These are phyloP conservation scores for Diplodia seriata DNA, from an alignment of 2,329 filamentous ascomycete species.

Conservation along the genomic window DNA sequence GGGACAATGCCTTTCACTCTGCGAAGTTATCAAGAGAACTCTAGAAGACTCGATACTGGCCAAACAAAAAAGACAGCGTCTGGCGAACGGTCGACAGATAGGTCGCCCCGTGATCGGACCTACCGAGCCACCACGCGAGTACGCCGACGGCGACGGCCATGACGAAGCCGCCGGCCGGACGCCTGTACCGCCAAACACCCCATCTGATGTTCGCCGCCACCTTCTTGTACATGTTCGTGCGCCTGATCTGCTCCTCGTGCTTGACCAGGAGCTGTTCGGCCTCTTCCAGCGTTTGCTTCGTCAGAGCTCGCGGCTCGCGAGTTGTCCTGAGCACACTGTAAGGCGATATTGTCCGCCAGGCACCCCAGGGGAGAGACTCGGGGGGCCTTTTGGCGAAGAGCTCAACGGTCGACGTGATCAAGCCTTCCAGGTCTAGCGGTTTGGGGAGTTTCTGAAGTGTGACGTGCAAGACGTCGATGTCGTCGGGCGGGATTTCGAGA, in stretches of 20 bases:
- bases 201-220: conserved; percentile 48
- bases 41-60: conserved; percentile 2
- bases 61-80: not conserved
- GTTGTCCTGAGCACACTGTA: conserved; percentile 88
- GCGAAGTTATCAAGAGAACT: not conserved
- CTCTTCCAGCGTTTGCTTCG: conserved; percentile 66
- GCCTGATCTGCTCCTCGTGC: conserved; percentile 75
- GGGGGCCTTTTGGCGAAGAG: conserved; percentile 75
- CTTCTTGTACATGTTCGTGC: conserved; percentile 65
- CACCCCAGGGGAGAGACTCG: conserved; percentile 65
- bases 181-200: conserved; percentile 69
- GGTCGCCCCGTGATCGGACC: not conserved
- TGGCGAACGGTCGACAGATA: conserved; percentile 20
- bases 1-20: not conserved
- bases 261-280: conserved; percentile 72
- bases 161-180: conserved; percentile 64
- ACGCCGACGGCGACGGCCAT: conserved; percentile 56
- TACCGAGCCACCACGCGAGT: conserved; percentile 46
- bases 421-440: conserved; percentile 77
- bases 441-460: conserved; percentile 83
- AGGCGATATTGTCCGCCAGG: conserved; percentile 75
- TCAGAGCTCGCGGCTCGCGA: conserved; percentile 58
- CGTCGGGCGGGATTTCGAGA: conserved; percentile 80
- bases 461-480: conserved; percentile 91
- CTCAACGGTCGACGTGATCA: conserved; percentile 70